A percentile compares a stretch with the other conserved stretches of the same genome.
These are phyloP conservation scores for Xylariaceae sp. DNA, from an alignment of 2,329 filamentous ascomycete genomes.

Conservation along the genomic window DNA sequence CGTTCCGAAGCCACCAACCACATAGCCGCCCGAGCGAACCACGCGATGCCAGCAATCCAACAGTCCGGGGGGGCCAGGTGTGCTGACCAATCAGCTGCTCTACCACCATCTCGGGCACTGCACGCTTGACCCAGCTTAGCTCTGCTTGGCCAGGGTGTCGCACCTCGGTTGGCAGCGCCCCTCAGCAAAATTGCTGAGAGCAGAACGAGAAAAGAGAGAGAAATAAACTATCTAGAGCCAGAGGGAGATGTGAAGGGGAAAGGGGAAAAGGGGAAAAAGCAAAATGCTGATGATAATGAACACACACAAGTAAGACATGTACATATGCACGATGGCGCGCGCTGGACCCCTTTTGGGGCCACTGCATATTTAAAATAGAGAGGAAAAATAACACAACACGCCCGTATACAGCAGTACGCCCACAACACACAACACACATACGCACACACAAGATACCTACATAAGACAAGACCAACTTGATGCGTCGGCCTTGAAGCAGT, in stretches of 20 bases:
- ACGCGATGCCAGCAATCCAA: conserved; percentile 9
- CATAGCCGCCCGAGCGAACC: conserved; percentile 12
- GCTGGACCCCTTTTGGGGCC: neutral
- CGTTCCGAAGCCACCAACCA: conserved; percentile 10
- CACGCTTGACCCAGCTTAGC: conserved; percentile 1
- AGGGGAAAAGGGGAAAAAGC: neutral
- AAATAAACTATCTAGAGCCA: neutral
- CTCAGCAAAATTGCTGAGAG: neutral
- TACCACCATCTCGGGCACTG: conserved; percentile 15
- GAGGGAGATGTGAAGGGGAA: neutral
- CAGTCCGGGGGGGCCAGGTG: conserved; percentile 4
- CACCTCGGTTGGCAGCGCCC: conserved; percentile 4
- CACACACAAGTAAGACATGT: neutral
- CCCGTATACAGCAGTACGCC: too few relatives aligned
- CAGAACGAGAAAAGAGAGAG: neutral
- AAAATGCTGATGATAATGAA: too few relatives aligned
- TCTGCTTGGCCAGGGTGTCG: neutral
- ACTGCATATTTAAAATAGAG: too few relatives aligned
- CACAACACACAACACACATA: too few relatives aligned
- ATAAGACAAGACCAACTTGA: too few relatives aligned
- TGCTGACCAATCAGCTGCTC: conserved; percentile 14
- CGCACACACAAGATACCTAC: too few relatives aligned
- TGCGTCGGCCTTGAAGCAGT: too few relatives aligned
- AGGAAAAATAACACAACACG: too few relatives aligned
- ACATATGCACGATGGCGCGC: neutral